Percentiles rank a stretch among this genome's conserved stretches.
phyloP scores from a whole-genome alignment of 345 rosid species.

The Arabidopsis arenosa region DNA sequence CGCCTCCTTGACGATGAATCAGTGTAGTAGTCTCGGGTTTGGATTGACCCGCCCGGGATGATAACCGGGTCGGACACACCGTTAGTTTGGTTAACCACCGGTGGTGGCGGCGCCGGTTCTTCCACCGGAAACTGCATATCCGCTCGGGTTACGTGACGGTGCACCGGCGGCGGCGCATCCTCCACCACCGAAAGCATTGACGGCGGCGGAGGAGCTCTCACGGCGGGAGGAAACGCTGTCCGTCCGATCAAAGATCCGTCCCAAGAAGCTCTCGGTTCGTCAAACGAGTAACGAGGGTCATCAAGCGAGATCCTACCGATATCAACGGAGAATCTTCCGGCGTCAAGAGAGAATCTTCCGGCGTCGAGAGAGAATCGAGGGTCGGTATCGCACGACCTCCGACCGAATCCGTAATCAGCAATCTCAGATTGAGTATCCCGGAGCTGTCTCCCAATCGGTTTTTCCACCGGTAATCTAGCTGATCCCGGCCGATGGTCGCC shows the following conservation, averaged over 20 bases:
- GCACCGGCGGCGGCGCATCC: slow-evolving; percentile 64
- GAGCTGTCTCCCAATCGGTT: slow-evolving; percentile 89
- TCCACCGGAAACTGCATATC: slow-evolving; percentile 93
- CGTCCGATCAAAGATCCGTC: slow-evolving; percentile 88
- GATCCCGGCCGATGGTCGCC: slow-evolving; percentile 58
- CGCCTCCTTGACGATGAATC: slow-evolving; percentile 86
- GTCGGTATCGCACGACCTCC: slow-evolving; percentile 98
- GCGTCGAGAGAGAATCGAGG: slow-evolving; percentile 89
- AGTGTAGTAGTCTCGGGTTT: slow-evolving; percentile 89
- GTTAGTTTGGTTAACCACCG: not conserved
- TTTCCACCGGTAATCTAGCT: slow-evolving; percentile 92
- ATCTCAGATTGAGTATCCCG: slow-evolving; percentile 97
- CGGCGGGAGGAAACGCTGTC: slow-evolving; percentile 36
- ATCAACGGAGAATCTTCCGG: slow-evolving; percentile 52
- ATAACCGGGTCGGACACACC: slow-evolving; percentile 37
- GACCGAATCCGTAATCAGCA: slow-evolving; percentile 92
- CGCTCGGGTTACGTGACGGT: slow-evolving; percentile 60
- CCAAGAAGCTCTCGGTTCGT: slow-evolving; percentile 98
- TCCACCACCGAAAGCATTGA: slow-evolving; percentile 89
- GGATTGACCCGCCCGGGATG: slow-evolving; percentile 91
- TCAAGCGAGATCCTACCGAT: slow-evolving; percentile 58
- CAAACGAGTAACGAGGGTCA: slow-evolving; percentile 87
- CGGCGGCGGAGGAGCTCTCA: slow-evolving; percentile 75
- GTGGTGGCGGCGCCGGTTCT: slow-evolving; percentile 45
- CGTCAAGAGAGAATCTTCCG: slow-evolving; percentile 63